Evolutionary conservation across 805 yeast species (phyloP), one percentile per base, ranked within the genome.

Genomic region (Candida michaelii): DNA sequence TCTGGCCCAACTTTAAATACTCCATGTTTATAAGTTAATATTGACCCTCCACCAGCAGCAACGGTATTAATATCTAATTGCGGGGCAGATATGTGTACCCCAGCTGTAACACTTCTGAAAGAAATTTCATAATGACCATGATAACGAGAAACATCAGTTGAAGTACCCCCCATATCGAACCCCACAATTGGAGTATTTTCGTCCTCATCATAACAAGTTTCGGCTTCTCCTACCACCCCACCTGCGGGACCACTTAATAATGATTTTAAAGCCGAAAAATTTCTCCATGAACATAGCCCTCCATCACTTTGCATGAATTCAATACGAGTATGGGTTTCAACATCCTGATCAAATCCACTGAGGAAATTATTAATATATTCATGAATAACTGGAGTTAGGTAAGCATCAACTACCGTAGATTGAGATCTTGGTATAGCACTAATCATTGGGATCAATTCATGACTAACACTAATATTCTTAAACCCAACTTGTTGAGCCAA

Each of bases 91-190:
- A 87, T 82, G 1, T 85, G 82, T 34, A 87, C 80, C 13, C 91
- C 90, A 2, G 95, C 93, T 6, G 90, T 85, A 2, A 83, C 79
- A 2, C 89, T 85, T 58, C 87, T 95, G 56, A 86, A 85, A n/a
- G 85, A 85, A 56, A 83, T 90, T 45, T 84, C 90, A 24, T 80
- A 73, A 36, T 74, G 71, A 2, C 91, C 90, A 39, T 69, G 75
- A 27, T 69, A 72, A 40, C 69, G 66, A 23, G 68, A 65, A 3
- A 69, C 71, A 13, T 69, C 73, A 6, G 73, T 69, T 1, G 91
- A 83, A 1, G 96, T 87, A 37, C 96, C 96, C 38, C 96, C 96
- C 90, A 87, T 85, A 61, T 87, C 96, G 51, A 87, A 85, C 0
- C 93, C 95, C 43, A 87, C 76, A 36, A 85, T 69, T 0, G 95